Evolutionary conservation across 2,329 filamentous ascomycete genomes (phyloP), one percentile per base, ranked within the genome.

Genomic region (Neonectria sp.): DNA sequence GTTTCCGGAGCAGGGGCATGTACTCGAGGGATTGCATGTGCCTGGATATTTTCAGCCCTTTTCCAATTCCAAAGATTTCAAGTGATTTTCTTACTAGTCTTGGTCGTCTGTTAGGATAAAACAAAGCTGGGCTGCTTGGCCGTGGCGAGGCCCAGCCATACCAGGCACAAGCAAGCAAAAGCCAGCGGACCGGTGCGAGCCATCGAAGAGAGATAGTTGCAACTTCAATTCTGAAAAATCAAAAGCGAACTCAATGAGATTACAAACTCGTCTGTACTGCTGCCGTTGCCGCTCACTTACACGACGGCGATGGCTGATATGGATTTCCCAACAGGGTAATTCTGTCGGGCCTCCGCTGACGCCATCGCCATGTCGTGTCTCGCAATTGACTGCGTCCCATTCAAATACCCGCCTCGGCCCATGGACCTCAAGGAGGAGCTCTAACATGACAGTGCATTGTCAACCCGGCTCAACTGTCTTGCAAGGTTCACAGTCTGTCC

Each of bases 61-160:
- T 27, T 9, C 13, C 13, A 33, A 25, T 12, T 35, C 21, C 3
- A 13, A 4, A 29, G 27, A 29, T 29, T 29, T 29, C 21, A 17
- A 3, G 7, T 9, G 21, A 7, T 29, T 4, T 29, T 43, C 49
- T 43, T 43, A 51, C 40, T 29, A 60, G 72, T 92, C 90, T 72
- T 92, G 90, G 68, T 92, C 90, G 68, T 92, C 90, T 0, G 89
- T 90, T 35, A 92, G 80, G 68, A 92, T 86, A 73, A 92, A 90
- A 92, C 80, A 60, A 92, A 87, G 71, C 91, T 92, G 0, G 21
- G 21, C 35, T 60, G 51, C 27, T 61, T 60, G 24, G 52, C 37
- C 25, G 59, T 17, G 17, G n/a, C 48, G 37, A 55, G 13, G 13
- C 48, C 37, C 12, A 59, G 31, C 52, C 53, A 62, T 29, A 35